These are phyloP conservation scores for Xerocomellus chrysenteron DNA, from an alignment of 768 basidiomycete genomes.

Conservation along the genomic window DNA sequence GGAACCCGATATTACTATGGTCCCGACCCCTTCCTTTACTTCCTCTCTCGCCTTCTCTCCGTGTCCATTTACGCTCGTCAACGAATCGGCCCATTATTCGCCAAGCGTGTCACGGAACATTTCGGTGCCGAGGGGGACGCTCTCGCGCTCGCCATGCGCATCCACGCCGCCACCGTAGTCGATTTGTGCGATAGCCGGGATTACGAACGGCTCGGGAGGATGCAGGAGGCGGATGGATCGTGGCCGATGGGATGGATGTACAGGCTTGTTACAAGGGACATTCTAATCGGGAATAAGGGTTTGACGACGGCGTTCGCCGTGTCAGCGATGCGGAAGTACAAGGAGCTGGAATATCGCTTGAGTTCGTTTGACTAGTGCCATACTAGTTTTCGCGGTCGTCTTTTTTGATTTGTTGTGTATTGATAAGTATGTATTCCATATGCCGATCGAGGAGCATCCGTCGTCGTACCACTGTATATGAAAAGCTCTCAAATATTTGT, in stretches of 20 bases:
- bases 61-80: conserved; percentile 17
- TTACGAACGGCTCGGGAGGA: conserved; percentile 11
- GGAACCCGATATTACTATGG: conserved; percentile 22
- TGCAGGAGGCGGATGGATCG: conserved; percentile 22
- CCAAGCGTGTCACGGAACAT: conserved; percentile 12
- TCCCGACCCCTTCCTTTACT: conserved; percentile 18
- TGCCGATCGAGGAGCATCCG: background rate
- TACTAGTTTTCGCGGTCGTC: too few relatives aligned
- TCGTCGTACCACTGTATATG: too few relatives aligned
- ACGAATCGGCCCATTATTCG: conserved; percentile 12
- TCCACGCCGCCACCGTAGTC: conserved; percentile 10
- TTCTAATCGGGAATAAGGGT: conserved; percentile 17
- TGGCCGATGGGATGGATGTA: conserved; percentile 23
- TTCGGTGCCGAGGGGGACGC: conserved; percentile 21
- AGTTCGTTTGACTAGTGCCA: conserved; percentile 12
- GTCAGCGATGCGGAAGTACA: conserved; percentile 14
- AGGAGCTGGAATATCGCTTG: conserved; percentile 8
- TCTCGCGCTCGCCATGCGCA: conserved; percentile 19
- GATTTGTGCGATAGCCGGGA: conserved; percentile 14
- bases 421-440: too few relatives aligned
- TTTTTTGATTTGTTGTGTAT: too few relatives aligned
- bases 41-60: conserved; percentile 22
- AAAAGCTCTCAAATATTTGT: too few relatives aligned
- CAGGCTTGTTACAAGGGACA: conserved; percentile 2
- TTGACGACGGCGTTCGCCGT: conserved; percentile 23